Base-by-base conservation (phyloP, 352 stramenopile genomes). In the Phytophthora foliorum region DNA sequence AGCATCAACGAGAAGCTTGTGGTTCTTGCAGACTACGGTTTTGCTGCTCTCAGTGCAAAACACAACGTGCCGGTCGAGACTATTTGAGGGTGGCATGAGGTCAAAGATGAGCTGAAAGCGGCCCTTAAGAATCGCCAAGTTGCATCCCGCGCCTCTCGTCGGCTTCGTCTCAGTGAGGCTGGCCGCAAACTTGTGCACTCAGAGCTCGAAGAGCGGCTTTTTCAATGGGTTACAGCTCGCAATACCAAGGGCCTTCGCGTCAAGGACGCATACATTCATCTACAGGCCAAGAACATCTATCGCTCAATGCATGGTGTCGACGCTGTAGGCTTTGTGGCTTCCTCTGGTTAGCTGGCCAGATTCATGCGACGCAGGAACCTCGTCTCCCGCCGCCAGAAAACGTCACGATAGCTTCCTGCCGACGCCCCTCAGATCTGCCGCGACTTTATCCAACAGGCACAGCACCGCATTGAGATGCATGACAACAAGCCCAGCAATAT, bases 221-320 rank as follows among this genome's bases (percentile, higher is more conserved):
- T 27, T 51, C 11, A 27, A 3, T 57, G 48, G 25, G 27, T 58
- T 0, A 7, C 3, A 21, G 19, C 22, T 34, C 14, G 46, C 2
- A 58, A 58, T 27, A 19, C n/a, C 17, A 67, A 67, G 14, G 48
- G 39, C 8, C 27, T 56, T 17, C 49, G 58, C 6, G 58, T 59
- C 13, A 54, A 58, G 29, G 58, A 67, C 29, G n/a, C 21, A 5
- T 67, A 59, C 38, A 67, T 67, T 24, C 36, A 16, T 9, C 46
- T 58, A 3, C 48, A 59, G 32, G 49, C 58, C 7, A 29, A 34
- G 3, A 59, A 54, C 16, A 46, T 67, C 3, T 41, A 41, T 41
- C 34, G 34, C 4, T 6, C 10, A 11, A 11, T 11, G 17, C 34
- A 41, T 11, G 9, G 34, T 11, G 34, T 6, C 34, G 34, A 41